These are phyloP conservation scores for Fusarium verrucosum DNA, from an alignment of 2,329 filamentous ascomycete species.

Conservation along the genomic window DNA sequence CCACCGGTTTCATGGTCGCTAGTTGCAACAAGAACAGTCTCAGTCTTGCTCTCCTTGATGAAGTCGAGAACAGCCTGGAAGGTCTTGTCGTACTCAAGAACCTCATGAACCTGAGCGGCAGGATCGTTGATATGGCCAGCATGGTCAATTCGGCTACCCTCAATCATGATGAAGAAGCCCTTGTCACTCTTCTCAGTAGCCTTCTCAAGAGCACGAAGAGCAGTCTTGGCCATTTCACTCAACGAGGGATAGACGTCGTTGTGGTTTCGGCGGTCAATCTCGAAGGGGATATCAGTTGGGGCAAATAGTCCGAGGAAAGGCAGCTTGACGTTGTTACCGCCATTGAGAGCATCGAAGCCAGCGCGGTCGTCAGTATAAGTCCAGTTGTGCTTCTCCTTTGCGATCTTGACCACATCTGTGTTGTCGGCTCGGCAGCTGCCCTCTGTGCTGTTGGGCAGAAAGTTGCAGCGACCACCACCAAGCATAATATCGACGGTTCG, in stretches of 20 bases:
- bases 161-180: conserved; percentile 99
- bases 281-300: conserved; percentile 83
- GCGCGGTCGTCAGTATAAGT: conserved; percentile 76
- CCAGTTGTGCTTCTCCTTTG: conserved; percentile 80
- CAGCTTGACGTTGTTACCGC: conserved; percentile 74
- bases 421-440: conserved; percentile 86
- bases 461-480: conserved; percentile 92
- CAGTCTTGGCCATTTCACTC: conserved; percentile 88
- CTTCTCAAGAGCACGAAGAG: conserved; percentile 79
- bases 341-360: conserved; percentile 78
- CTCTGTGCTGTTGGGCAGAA: conserved; percentile 80
- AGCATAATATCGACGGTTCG: conserved; percentile 91
- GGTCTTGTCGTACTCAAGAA: conserved; percentile 91
- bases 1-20: conserved; percentile 98
- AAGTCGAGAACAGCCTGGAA: conserved; percentile 88
- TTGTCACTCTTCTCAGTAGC: conserved; percentile 86
- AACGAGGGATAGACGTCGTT: conserved; percentile 85
- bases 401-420: conserved; percentile 77
- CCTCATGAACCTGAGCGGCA: conserved; percentile 86
- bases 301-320: conserved; percentile 90
- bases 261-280: conserved; percentile 86
- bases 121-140: conserved; percentile 88
- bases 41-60: conserved; percentile 74
- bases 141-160: conserved; percentile 95
- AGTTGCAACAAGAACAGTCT: conserved; percentile 85